phyloP scores from a whole-genome alignment of 2,329 filamentous ascomycete genomes.

The Ophidiomyces ophidiicola region DNA sequence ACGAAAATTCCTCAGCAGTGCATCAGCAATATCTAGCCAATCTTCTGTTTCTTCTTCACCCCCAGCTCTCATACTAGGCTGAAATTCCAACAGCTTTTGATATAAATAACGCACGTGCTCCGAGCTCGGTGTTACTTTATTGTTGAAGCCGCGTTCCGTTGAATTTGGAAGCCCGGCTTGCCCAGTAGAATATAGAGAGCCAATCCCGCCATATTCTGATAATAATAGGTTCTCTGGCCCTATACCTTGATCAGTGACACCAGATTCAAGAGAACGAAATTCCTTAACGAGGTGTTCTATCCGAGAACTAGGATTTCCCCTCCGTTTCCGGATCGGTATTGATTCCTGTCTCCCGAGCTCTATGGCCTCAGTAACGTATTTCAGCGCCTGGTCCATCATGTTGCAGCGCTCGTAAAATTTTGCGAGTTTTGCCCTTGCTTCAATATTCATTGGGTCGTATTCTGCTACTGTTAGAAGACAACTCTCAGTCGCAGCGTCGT shows the following conservation, averaged over 20 bases:
- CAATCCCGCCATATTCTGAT: conserved; percentile 17
- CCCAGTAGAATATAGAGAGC: conserved; percentile 5
- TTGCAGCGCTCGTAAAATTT: conserved; percentile 70
- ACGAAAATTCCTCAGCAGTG: conserved; percentile 49
- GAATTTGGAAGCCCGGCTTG: neutral
- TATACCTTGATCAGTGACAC: conserved; percentile 13
- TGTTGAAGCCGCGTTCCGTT: neutral
- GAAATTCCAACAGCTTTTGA: conserved; percentile 36
- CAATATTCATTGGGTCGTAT: conserved; percentile 57
- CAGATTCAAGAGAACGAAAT: conserved; percentile 22
- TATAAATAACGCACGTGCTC: conserved; percentile 34
- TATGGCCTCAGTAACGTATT: conserved; percentile 64
- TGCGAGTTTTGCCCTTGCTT: conserved; percentile 66
- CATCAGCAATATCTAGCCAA: conserved; percentile 48
- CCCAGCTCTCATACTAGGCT: conserved; percentile 38
- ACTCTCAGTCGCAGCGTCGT: conserved; percentile 59
- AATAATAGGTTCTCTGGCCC: conserved; percentile 18
- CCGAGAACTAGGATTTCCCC: conserved; percentile 18
- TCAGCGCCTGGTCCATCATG: conserved; percentile 62
- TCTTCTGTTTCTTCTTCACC: conserved; percentile 40
- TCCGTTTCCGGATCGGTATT: conserved; percentile 23
- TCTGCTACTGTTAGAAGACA: conserved; percentile 65
- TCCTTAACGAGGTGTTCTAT: conserved; percentile 33
- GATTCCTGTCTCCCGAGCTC: conserved; percentile 42
- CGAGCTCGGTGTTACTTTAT: conserved; percentile 3